Conservation (phyloP, 192 early-diverging fungal genomes). For the Umbelopsis sp. region DNA sequence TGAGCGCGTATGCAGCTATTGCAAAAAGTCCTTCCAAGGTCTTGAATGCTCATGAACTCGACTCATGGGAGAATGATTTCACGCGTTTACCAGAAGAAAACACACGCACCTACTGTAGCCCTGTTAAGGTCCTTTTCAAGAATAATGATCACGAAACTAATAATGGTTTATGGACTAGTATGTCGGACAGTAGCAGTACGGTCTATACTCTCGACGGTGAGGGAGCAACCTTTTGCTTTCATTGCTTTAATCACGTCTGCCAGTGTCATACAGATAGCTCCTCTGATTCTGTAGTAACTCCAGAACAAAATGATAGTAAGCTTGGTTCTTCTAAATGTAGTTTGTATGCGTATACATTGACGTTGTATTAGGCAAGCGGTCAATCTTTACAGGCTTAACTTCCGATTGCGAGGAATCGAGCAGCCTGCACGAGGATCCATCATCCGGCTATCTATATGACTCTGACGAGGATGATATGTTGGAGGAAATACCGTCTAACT, state of each 20-base stretch:
- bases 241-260: neutral
- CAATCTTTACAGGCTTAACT: too few species aligned
- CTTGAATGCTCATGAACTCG: neutral
- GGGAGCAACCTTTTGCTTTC: neutral
- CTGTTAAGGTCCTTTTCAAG: too few species aligned
- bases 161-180: too few species aligned
- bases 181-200: too few species aligned
- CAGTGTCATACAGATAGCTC: neutral
- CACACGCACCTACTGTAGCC: too few species aligned
- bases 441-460: too few species aligned
- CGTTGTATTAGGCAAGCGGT: neutral
- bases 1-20: neutral
- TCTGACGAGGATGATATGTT: too few species aligned
- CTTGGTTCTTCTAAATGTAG: neutral
- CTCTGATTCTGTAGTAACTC: neutral
- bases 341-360: neutral
- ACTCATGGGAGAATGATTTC: conserved; percentile 12
- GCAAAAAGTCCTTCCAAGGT: conserved; percentile 13
- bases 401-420: too few species aligned
- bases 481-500: too few species aligned
- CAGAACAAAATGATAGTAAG: neutral
- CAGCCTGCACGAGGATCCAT: too few species aligned
- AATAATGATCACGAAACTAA: too few species aligned
- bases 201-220: neutral
- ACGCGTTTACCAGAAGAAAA: neutral